These are phyloP conservation scores for Cicer judaicum DNA, from an alignment of 306 rosid genomes.

Conservation along the genomic window DNA sequence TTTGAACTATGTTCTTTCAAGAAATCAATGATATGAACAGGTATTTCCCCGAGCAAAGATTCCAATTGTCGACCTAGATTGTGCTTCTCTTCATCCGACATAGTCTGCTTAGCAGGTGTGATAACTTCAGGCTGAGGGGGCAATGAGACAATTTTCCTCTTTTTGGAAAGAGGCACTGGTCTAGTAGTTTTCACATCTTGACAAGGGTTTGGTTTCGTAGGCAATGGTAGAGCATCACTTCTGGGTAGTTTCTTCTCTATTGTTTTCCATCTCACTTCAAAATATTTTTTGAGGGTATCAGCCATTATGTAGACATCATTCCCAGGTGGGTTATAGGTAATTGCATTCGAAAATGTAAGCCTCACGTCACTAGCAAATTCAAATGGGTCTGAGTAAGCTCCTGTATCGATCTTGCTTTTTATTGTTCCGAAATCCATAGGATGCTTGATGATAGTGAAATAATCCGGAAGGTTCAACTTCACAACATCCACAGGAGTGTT, in stretches of 20 bases:
- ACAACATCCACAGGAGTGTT: constrained; percentile 75
- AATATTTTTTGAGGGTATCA: constrained; percentile 66
- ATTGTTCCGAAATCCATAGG: constrained; percentile 91
- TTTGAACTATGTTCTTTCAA: constrained; percentile 74
- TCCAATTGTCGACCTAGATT: constrained; percentile 72
- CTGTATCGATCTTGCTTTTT: constrained; percentile 61
- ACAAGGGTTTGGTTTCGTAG: constrained; percentile 45
- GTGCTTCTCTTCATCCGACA: constrained; percentile 70
- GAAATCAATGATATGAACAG: constrained; percentile 69
- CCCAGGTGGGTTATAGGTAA: constrained; percentile 84
- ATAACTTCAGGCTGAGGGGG: constrained; percentile 55
- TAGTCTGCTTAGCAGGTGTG: constrained; percentile 59
- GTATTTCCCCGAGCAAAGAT: constrained; percentile 71
- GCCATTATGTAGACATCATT: constrained; percentile 76
- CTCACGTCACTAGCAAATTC: constrained; percentile 70
- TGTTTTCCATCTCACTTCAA: constrained; percentile 80
- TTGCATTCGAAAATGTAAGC: constrained; percentile 79
- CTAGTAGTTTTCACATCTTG: constrained; percentile 52
- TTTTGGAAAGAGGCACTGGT: constrained; percentile 63
- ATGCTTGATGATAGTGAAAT: constrained; percentile 68
- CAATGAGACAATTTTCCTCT: constrained; percentile 61
- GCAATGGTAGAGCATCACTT: constrained; percentile 49
- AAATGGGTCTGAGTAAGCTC: constrained; percentile 58
- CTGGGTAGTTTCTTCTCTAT: constrained; percentile 73
- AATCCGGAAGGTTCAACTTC: constrained; percentile 80